Evolutionary conservation across 1,284 basidiomycete genomes (phyloP).

Genomic region (Mycena sp.): DNA sequence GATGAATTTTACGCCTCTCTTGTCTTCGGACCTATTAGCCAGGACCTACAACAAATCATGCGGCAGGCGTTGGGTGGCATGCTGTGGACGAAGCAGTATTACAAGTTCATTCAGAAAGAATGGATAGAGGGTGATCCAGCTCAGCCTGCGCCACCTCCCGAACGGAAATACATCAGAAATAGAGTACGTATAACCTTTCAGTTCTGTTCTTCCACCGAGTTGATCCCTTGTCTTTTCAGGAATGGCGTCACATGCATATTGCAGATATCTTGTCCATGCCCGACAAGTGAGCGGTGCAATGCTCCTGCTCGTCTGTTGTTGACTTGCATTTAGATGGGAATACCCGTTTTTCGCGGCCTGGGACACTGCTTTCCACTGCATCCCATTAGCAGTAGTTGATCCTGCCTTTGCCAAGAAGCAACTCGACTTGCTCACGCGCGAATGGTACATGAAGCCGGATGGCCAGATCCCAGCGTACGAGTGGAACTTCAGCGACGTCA

Average conservation of each 20-base stretch:
- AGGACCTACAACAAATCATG: constrained; percentile 96
- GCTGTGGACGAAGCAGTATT: constrained; percentile 99
- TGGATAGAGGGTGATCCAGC: constrained; percentile 96
- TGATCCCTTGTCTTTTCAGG: constrained; percentile 54
- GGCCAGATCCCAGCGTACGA: constrained; percentile 98
- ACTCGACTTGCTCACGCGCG: constrained; percentile 93
- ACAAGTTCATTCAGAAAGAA: constrained; percentile 95
- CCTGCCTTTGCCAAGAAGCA: constrained; percentile 97
- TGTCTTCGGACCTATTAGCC: constrained; percentile 84
- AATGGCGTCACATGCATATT: constrained; percentile 95
- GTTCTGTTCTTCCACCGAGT: constrained; percentile 8
- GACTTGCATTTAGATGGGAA: constrained; percentile 81
- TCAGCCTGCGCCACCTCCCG: constrained; percentile 93
- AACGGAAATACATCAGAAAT: constrained; percentile 89
- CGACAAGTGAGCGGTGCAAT: constrained; percentile 76
- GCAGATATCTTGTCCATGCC: constrained; percentile 98
- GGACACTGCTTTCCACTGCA: constrained; percentile 99
- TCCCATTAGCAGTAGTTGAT: constrained; percentile 95
- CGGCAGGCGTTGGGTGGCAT: constrained; percentile 97
- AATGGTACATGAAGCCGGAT: constrained; percentile 99
- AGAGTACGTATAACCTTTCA: constrained; percentile 57
- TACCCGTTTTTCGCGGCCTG: constrained; percentile 95
- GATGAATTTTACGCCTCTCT: constrained; percentile 95
- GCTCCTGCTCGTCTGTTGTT: constrained; percentile 12
- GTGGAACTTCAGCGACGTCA: constrained; percentile 98